A percentile compares a stretch with the other conserved stretches of the same genome.
Evolutionary conservation across 352 stramenopile species (phyloP).

Genomic region (Pythium insidiosum): DNA sequence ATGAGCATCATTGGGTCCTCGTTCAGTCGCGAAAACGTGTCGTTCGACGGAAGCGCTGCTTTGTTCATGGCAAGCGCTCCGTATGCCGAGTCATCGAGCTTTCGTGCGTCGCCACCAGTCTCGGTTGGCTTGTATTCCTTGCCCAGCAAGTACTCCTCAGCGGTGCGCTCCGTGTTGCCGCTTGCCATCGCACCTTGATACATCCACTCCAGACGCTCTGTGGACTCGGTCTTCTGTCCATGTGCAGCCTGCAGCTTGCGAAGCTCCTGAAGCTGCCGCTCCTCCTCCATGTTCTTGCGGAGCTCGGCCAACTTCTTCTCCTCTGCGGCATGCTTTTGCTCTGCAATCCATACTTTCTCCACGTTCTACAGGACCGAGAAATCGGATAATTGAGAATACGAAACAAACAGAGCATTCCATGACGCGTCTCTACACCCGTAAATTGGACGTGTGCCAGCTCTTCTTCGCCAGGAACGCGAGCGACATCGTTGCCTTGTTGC

Average conservation of each 20-base stretch:
- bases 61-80: constrained; percentile 56
- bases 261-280: constrained; percentile 94
- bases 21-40: constrained; percentile 89
- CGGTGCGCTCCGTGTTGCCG: constrained; percentile 32
- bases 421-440: constrained; percentile 46
- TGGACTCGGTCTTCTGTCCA: constrained; percentile 66
- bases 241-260: constrained; percentile 83
- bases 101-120: constrained; percentile 33
- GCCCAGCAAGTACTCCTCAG: constrained; percentile 91
- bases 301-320: constrained; percentile 92
- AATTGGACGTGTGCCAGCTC: constrained; percentile 96
- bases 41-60: constrained; percentile 60
- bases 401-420: not conserved
- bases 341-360: constrained; percentile 96
- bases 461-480: constrained; percentile 95
- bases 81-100: constrained; percentile 52
- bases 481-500: constrained; percentile 39
- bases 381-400: not conserved
- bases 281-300: constrained; percentile 94
- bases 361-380: constrained; percentile 78
- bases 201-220: constrained; percentile 95
- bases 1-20: constrained; percentile 97
- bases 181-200: constrained; percentile 90
- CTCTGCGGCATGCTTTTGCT: constrained; percentile 92
- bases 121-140: constrained; percentile 77